phyloP scores from a whole-genome alignment of 2,329 filamentous ascomycete species.

The Colletotrichum cordylinicola region DNA sequence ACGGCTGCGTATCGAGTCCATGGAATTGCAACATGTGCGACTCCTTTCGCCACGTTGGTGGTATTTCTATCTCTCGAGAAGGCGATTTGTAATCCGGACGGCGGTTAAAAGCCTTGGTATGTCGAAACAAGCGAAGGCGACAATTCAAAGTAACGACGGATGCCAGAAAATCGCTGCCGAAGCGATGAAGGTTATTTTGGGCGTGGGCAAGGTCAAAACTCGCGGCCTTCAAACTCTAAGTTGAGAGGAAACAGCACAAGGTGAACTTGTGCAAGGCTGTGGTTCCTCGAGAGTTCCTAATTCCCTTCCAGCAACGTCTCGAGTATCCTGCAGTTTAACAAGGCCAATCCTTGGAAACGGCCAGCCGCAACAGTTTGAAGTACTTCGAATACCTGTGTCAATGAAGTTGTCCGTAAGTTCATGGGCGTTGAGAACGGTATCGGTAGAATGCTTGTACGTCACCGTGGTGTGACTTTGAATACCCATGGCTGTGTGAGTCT shows the following conservation, averaged over 20 bases:
- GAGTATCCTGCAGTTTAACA: not conserved
- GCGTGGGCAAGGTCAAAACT: not conserved
- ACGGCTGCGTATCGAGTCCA: not conserved
- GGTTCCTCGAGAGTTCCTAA: not conserved
- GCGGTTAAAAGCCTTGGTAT: not conserved
- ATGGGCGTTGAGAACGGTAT: not conserved
- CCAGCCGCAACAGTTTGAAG: not conserved
- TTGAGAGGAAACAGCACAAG: conserved; percentile 8
- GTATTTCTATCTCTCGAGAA: not conserved
- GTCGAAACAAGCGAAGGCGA: not conserved
- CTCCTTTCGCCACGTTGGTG: not conserved
- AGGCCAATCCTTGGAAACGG: not conserved
- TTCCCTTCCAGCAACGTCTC: not conserved
- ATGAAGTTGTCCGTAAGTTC: not conserved
- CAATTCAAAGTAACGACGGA: not conserved
- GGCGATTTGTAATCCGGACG: not conserved
- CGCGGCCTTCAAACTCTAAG: conserved; percentile 3
- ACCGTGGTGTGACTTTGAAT: not conserved
- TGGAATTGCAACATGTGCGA: not conserved
- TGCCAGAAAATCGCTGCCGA: not conserved
- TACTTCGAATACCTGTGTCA: not conserved
- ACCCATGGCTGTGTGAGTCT: not conserved
- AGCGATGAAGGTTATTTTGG: not conserved
- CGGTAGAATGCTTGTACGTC: not conserved
- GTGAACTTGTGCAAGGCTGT: conserved; percentile 9